A percentile compares a stretch with the other conserved stretches of the same genome.
Conservation (phyloP, 768 basidiomycete species). For the Xerocomus brunneocitrinus region DNA sequence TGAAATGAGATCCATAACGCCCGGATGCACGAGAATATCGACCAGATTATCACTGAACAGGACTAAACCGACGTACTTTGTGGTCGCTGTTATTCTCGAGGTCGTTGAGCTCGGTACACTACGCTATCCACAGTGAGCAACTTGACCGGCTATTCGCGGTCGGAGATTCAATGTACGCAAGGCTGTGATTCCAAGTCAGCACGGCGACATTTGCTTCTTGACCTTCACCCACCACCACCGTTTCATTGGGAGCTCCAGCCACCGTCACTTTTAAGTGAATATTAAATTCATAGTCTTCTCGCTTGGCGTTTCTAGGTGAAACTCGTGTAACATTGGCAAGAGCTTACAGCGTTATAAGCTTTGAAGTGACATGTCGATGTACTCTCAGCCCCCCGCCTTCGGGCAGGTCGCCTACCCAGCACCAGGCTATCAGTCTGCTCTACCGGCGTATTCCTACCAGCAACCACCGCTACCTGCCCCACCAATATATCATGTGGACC, state of each 20-base stretch:
- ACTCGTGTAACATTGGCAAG: slow-evolving; percentile 31
- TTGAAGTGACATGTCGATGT: slow-evolving; percentile 53
- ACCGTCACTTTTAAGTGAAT: slow-evolving; percentile 48
- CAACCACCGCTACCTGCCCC: slow-evolving; percentile 40
- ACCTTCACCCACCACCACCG: slow-evolving; percentile 46
- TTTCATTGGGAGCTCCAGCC: slow-evolving; percentile 34
- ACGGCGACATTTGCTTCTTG: slow-evolving; percentile 30
- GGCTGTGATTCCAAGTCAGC: slow-evolving; percentile 24
- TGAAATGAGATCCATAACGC: slow-evolving; percentile 1
- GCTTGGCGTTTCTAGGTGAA: slow-evolving; percentile 30
- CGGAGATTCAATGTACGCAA: slow-evolving; percentile 35
- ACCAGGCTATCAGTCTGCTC: slow-evolving; percentile 44
- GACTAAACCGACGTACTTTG: slow-evolving; percentile 25
- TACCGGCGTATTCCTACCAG: slow-evolving; percentile 44
- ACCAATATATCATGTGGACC: slow-evolving; percentile 52
- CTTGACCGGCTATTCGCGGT: slow-evolving; percentile 25
- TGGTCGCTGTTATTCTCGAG: slow-evolving; percentile 22
- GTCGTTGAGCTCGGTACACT: slow-evolving; percentile 16
- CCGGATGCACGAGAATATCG: background rate
- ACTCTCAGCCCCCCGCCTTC: slow-evolving; percentile 55
- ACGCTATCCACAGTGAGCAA: slow-evolving; percentile 3
- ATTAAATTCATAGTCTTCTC: slow-evolving; percentile 37
- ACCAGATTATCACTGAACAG: background rate
- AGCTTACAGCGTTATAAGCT: slow-evolving; percentile 34
- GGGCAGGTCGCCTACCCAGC: slow-evolving; percentile 52